phyloP scores from a whole-genome alignment of 2,329 filamentous ascomycete genomes.

The Venturia asperata region DNA sequence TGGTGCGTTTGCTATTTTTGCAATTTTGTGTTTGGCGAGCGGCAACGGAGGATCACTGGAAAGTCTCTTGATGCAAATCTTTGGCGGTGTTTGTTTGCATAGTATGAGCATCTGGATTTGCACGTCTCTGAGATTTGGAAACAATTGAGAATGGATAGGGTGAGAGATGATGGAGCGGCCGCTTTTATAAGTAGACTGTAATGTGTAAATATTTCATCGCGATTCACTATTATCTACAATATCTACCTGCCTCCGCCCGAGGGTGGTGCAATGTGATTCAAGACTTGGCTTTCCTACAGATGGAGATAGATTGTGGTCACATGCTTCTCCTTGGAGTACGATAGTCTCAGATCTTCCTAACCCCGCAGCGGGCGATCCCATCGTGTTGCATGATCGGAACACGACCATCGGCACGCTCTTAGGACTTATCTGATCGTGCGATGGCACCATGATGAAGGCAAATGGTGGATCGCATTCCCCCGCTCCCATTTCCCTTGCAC shows the following conservation, averaged over 20 bases:
- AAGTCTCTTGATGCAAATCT: neutral
- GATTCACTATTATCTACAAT: neutral
- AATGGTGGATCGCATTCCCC: too few species aligned
- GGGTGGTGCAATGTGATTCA: neutral
- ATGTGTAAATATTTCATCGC: conserved; percentile 6
- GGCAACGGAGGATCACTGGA: neutral
- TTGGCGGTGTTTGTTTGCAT: neutral
- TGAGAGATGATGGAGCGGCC: neutral
- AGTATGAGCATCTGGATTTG: neutral
- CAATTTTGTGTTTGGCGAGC: neutral
- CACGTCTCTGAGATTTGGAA: neutral
- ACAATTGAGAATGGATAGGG: conserved; percentile 1
- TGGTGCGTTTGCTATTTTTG: neutral
- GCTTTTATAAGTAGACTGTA: conserved; percentile 7
- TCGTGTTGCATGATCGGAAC: too few species aligned
- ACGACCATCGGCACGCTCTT: too few species aligned
- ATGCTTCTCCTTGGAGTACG: too few species aligned
- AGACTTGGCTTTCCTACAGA: neutral
- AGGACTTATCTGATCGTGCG: too few species aligned
- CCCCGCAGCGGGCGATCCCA: too few species aligned
- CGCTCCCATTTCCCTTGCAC: too few species aligned
- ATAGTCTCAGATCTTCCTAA: too few species aligned
- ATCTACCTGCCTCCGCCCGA: neutral
- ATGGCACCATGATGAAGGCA: too few species aligned
- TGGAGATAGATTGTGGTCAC: too few species aligned